These are phyloP conservation scores for Penicillium sp. DNA, from an alignment of 2,329 filamentous ascomycete genomes.

Conservation along the genomic window DNA sequence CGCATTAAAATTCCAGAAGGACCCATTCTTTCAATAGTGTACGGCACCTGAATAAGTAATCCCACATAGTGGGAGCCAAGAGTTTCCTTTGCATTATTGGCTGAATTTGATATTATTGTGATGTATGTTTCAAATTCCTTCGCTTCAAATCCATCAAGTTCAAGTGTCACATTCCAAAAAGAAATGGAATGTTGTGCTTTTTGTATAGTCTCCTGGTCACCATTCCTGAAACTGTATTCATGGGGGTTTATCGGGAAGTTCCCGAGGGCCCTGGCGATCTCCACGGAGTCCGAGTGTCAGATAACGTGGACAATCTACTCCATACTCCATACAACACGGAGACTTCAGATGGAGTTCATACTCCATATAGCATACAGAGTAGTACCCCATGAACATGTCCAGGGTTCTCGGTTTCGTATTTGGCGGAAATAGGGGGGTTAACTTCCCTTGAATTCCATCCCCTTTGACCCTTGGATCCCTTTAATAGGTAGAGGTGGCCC, in stretches of 20 bases:
- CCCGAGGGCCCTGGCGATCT: neutral
- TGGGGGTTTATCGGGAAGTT: neutral
- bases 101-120: neutral
- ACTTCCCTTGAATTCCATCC: constrained; percentile 4
- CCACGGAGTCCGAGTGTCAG: neutral
- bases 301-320: neutral
- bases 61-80: neutral
- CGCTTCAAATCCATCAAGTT: too few species aligned
- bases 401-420: constrained; percentile 3
- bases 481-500: too few species aligned
- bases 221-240: neutral
- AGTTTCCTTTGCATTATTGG: neutral
- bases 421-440: constrained; percentile 1
- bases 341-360: neutral
- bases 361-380: neutral
- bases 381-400: neutral
- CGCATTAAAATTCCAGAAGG: neutral
- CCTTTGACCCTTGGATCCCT: neutral
- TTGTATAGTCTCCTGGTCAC: neutral
- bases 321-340: neutral
- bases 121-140: neutral
- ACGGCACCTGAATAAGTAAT: neutral
- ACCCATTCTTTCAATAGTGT: constrained; percentile 3
- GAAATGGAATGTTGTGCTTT: neutral
- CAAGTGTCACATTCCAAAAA: neutral